Evolutionary conservation across 1,139 yeast genomes (phyloP).

Genomic region (Candida sp.): DNA sequence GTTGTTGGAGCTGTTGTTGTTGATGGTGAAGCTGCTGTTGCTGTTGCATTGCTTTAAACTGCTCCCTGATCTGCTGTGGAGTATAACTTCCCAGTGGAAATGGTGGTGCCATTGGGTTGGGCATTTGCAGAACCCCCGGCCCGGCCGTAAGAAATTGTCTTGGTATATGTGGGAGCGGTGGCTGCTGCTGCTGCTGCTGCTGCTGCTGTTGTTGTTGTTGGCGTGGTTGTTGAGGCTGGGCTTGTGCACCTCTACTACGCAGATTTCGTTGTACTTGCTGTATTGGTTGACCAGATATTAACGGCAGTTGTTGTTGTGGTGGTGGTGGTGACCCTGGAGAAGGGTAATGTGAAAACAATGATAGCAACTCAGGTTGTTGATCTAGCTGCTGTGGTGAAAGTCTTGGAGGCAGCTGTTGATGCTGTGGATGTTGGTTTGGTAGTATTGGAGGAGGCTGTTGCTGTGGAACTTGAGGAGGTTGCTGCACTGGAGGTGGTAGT

Average conservation of each 20-base stretch:
- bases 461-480: neutral
- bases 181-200: neutral
- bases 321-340: neutral
- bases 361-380: neutral
- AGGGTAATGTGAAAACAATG: neutral
- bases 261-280: neutral
- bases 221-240: too few species aligned
- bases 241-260: too few species aligned
- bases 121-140: neutral
- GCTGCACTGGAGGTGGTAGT: neutral
- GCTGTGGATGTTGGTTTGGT: neutral
- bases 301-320: neutral
- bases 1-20: neutral
- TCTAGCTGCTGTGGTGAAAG: neutral
- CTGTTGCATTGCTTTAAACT: neutral
- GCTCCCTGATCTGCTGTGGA: neutral
- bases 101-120: neutral
- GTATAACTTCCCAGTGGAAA: neutral
- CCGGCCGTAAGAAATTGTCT: too few species aligned
- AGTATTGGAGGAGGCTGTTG: neutral
- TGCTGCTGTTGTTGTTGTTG: neutral
- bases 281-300: too few species aligned
- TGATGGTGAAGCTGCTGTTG: neutral
- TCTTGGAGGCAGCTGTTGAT: slow-evolving; percentile 13
- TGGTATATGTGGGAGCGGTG: too few species aligned